Evolutionary conservation across 441 rosid species (phyloP).

Genomic region (Jatropha multifida): DNA sequence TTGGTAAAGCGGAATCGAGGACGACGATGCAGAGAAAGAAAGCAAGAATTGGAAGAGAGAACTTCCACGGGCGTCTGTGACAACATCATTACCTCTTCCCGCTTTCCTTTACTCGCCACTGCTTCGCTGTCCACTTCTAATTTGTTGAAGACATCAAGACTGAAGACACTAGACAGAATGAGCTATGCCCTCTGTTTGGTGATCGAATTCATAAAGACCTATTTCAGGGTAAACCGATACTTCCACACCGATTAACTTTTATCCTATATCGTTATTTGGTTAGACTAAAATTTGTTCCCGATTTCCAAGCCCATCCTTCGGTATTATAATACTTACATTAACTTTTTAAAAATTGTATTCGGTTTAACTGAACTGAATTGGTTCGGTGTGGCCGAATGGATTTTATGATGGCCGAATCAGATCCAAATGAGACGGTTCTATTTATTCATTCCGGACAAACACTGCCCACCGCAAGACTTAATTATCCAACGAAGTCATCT

Average conservation of each 20-base stretch:
- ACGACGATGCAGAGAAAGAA: slow-evolving; percentile 37
- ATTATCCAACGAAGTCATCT: neutral
- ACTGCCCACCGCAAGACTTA: no score
- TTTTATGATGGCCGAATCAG: no score
- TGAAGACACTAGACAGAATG: neutral
- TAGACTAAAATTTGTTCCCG: no score
- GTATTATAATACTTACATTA: no score
- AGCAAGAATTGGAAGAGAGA: slow-evolving; percentile 34
- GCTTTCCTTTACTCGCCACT: slow-evolving; percentile 6
- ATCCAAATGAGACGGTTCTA: no score
- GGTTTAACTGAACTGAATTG: no score
- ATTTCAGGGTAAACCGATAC: neutral
- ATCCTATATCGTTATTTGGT: neutral
- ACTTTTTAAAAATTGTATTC: no score
- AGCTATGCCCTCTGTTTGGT: neutral
- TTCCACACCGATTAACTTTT: neutral
- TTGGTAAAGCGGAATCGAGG: slow-evolving; percentile 38
- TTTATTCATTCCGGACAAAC: no score
- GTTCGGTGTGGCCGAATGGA: no score
- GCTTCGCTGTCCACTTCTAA: slow-evolving; percentile 21
- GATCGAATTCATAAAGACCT: neutral
- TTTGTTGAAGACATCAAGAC: neutral
- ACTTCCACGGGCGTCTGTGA: slow-evolving; percentile 31
- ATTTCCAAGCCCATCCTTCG: no score
- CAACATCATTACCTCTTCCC: slow-evolving; percentile 34